These are phyloP conservation scores for Talaromyces sp. DNA, from an alignment of 2,329 filamentous ascomycete species.

Conservation along the genomic window DNA sequence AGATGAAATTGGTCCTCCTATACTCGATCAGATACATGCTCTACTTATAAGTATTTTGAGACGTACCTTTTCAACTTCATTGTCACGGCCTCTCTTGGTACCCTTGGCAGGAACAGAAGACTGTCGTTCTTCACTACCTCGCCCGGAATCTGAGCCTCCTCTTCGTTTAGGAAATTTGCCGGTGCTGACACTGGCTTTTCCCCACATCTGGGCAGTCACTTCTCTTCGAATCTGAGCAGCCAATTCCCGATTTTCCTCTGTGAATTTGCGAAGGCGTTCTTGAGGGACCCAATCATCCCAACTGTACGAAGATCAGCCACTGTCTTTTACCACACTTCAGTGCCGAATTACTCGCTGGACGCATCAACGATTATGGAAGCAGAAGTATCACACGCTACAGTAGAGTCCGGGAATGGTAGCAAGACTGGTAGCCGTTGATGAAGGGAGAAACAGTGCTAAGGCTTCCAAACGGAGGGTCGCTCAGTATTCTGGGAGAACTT, in stretches of 20 bases:
- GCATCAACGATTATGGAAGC: background rate
- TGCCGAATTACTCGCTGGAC: background rate
- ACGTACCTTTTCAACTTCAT: conserved; percentile 47
- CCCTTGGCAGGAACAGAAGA: conserved; percentile 43
- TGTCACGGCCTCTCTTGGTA: conserved; percentile 44
- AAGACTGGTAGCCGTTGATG: background rate
- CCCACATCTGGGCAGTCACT: conserved; percentile 36
- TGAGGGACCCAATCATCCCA: conserved; percentile 99
- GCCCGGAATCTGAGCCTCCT: conserved; percentile 41
- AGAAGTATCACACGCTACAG: background rate
- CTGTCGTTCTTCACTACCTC: conserved; percentile 45
- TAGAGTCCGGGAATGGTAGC: background rate
- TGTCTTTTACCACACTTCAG: background rate
- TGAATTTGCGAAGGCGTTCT: conserved; percentile 90
- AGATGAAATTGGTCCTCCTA: conserved; percentile 86
- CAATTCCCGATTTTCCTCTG: conserved; percentile 89
- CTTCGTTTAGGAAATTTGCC: conserved; percentile 34
- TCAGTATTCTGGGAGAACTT: conserved; percentile 39
- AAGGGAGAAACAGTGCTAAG: background rate
- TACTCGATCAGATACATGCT: conserved; percentile 10
- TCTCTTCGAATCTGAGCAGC: conserved; percentile 53
- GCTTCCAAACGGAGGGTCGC: conserved; percentile 3
- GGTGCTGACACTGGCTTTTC: conserved; percentile 17
- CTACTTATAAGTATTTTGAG: background rate
- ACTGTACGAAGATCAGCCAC: conserved; percentile 39